Percentiles rank a stretch among this genome's conserved stretches.
Evolutionary conservation across 495 filamentous ascomycete species (phyloP).

Genomic region (Aspergillus haitiensis): DNA sequence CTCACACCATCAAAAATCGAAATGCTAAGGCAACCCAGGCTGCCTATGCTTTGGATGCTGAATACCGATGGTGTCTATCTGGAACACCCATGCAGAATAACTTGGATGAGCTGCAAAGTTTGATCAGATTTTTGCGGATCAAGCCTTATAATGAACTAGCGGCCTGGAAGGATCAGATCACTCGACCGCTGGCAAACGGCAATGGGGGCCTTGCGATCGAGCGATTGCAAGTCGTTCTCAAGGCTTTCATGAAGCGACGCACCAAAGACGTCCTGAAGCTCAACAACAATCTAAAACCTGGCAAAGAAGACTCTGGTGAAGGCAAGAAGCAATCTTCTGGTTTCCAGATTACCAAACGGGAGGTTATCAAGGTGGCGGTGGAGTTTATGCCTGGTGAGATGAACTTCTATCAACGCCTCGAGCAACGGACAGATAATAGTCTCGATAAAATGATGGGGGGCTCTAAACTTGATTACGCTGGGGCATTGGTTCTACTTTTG

Average conservation of each 20-base stretch:
- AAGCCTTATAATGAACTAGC: constrained; percentile 80
- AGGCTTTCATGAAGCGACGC: constrained; percentile 92
- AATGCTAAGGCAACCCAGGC: constrained; percentile 93
- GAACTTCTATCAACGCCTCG: constrained; percentile 80
- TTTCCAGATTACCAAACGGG: constrained; percentile 85
- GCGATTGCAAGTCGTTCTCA: constrained; percentile 77
- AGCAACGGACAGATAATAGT: constrained; percentile 78
- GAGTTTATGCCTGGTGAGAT: constrained; percentile 79
- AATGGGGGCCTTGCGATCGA: constrained; percentile 86
- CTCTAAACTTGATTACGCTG: constrained; percentile 71
- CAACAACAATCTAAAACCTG: constrained; percentile 72
- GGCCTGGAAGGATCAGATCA: constrained; percentile 87
- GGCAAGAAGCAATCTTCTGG: constrained; percentile 55
- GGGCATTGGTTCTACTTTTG: constrained; percentile 83
- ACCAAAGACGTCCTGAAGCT: constrained; percentile 93
- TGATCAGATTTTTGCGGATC: constrained; percentile 92
- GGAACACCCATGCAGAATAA: constrained; percentile 98
- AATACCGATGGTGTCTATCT: constrained; percentile 93
- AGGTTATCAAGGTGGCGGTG: constrained; percentile 75
- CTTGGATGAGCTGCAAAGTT: constrained; percentile 90
- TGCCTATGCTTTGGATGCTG: constrained; percentile 72
- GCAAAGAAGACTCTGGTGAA: constrained; percentile 49
- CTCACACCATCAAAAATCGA: constrained; percentile 96
- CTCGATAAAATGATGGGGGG: constrained; percentile 84
- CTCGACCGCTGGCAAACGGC: constrained; percentile 77